Evolutionary conservation across 192 early-diverging fungal genomes (phyloP).

Genomic region (Coemansia sp.): DNA sequence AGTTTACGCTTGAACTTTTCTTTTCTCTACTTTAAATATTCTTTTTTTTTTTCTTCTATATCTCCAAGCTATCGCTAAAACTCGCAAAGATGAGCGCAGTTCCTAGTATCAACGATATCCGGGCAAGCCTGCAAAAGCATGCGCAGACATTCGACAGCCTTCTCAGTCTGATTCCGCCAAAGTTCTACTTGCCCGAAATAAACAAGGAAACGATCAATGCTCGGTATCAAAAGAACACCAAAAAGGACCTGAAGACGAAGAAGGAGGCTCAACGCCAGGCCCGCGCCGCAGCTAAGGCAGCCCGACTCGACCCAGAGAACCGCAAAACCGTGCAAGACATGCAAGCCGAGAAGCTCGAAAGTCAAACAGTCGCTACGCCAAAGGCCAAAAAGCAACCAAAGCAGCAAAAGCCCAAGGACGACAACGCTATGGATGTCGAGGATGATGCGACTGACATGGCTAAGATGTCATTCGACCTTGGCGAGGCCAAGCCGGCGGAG

Average conservation of each 20-base stretch:
- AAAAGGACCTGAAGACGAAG: conserved; percentile 86
- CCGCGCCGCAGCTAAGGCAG: conserved; percentile 27
- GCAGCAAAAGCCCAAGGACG: conserved; percentile 2
- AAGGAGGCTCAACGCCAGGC: conserved; percentile 88
- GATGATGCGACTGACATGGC: conserved; percentile 39
- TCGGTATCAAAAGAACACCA: conserved; percentile 73
- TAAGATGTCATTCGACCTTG: conserved; percentile 36
- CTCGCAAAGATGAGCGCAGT: conserved; percentile 14
- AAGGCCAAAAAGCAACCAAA: conserved; percentile 35
- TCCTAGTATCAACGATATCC: conserved; percentile 34
- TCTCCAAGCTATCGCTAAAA: neutral
- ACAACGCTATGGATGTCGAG: conserved; percentile 32
- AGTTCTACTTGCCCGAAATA: conserved; percentile 77
- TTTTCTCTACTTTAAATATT: neutral
- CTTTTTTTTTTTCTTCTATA: neutral
- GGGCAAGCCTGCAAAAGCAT: conserved; percentile 69
- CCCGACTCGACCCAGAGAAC: conserved; percentile 82
- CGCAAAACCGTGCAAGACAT: conserved; percentile 72
- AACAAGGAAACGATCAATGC: conserved; percentile 60
- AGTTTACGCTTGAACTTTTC: neutral
- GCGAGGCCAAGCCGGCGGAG: conserved; percentile 2
- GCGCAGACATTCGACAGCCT: conserved; percentile 74
- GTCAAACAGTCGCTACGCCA: conserved; percentile 17
- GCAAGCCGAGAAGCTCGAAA: conserved; percentile 62
- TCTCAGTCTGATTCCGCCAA: conserved; percentile 81